A percentile compares a stretch with the other conserved stretches of the same genome.
phyloP scores from a whole-genome alignment of 148 eudicot species.

The Heliamphora exappendiculata region DNA sequence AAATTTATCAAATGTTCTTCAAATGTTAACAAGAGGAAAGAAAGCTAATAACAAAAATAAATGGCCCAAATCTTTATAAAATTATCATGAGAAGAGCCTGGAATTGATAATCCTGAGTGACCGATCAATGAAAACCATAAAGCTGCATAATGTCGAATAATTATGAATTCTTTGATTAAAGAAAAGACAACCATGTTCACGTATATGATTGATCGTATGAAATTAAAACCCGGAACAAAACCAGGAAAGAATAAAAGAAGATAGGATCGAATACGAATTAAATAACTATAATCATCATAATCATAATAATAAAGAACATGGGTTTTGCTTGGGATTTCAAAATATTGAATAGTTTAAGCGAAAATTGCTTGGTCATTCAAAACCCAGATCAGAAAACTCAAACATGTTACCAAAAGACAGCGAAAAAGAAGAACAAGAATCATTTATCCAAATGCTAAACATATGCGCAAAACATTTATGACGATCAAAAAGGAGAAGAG shows the following conservation, averaged over 20 bases:
- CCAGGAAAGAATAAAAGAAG: neutral
- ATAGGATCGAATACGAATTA: neutral
- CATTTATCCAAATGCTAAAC: neutral
- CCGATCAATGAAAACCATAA: neutral
- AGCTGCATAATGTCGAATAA: no score
- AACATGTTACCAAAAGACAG: neutral
- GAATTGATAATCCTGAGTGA: neutral
- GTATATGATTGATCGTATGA: no score
- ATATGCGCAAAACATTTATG: neutral
- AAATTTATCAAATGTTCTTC: neutral
- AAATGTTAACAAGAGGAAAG: neutral
- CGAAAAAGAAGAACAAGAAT: neutral
- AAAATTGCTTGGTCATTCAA: neutral
- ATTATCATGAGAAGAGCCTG: neutral
- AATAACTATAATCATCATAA: no score
- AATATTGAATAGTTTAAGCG: neutral
- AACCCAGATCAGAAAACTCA: constrained; percentile 11
- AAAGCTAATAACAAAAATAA: neutral
- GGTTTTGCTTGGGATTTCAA: neutral
- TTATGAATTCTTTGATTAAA: neutral
- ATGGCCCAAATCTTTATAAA: neutral
- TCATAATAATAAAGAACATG: neutral
- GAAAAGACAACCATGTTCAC: no score
- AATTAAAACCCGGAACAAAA: neutral
- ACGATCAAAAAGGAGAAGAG: neutral